A percentile compares a stretch with the other conserved stretches of the same genome.
Conservation (phyloP, 2,329 filamentous ascomycete species). For the Penicillium sp. region DNA sequence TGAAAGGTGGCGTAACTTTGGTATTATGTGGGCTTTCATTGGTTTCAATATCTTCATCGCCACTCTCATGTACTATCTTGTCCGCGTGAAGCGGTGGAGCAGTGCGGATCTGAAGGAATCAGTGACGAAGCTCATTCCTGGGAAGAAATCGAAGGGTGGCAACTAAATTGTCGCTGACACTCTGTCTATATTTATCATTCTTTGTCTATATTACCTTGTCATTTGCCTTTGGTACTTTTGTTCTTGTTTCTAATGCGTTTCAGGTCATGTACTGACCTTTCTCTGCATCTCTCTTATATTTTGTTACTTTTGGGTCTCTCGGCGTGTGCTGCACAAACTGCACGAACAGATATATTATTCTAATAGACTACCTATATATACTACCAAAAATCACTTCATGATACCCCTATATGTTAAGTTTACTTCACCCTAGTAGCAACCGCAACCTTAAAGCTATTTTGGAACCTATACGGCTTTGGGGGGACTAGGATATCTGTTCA, state of each 20-base stretch:
- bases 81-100: slow-evolving; percentile 30
- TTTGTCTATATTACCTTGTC: background rate
- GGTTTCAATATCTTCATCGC: slow-evolving; percentile 56
- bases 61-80: slow-evolving; percentile 43
- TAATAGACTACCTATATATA: background rate
- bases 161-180: background rate
- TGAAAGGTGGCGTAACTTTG: slow-evolving; percentile 67
- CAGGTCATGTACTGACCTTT: background rate
- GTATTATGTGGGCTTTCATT: slow-evolving; percentile 59
- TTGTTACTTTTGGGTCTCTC: background rate
- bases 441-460: background rate
- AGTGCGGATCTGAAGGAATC: slow-evolving; percentile 15
- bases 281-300: background rate
- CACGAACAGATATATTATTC: background rate
- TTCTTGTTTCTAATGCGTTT: background rate
- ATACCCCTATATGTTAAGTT: too few relatives aligned
- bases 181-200: background rate
- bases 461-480: background rate
- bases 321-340: background rate
- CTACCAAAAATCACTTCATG: background rate
- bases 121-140: slow-evolving; percentile 8
- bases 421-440: background rate
- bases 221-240: background rate
- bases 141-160: slow-evolving; percentile 13
- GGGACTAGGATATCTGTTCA: background rate